Evolutionary conservation across 805 yeast genomes (phyloP).

Genomic region (Wickerhamiella sergipiensis): DNA sequence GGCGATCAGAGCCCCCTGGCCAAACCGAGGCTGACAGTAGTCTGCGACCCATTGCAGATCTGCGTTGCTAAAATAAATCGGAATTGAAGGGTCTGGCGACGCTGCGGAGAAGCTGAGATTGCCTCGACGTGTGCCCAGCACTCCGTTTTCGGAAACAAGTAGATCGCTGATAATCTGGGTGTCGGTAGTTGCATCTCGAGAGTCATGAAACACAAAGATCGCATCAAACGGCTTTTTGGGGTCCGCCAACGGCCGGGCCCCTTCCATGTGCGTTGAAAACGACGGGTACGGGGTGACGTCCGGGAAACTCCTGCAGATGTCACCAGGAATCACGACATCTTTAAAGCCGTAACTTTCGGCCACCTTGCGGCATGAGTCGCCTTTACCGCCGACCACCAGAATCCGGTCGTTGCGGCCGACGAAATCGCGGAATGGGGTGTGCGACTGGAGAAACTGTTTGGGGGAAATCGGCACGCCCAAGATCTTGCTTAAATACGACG

Average conservation of each 20-base stretch:
- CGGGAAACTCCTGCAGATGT: constrained; percentile 76
- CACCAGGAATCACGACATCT: constrained; percentile 70
- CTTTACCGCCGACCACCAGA: constrained; percentile 79
- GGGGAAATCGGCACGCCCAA: constrained; percentile 48
- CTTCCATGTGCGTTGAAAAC: constrained; percentile 55
- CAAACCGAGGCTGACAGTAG: constrained; percentile 67
- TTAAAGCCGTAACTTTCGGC: constrained; percentile 76
- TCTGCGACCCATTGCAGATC: constrained; percentile 92
- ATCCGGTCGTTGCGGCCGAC: constrained; percentile 57
- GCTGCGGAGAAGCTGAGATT: constrained; percentile 26
- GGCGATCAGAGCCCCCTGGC: constrained; percentile 90
- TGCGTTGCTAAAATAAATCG: constrained; percentile 76
- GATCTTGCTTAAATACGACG: constrained; percentile 52
- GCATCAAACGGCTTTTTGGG: constrained; percentile 59
- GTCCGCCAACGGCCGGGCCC: constrained; percentile 41
- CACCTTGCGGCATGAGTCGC: constrained; percentile 69
- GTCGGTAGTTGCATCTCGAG: constrained; percentile 72
- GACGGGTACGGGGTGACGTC: constrained; percentile 75
- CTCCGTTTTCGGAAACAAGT: constrained; percentile 61
- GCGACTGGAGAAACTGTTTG: constrained; percentile 83
- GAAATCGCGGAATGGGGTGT: constrained; percentile 83
- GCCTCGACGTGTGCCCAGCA: constrained; percentile 55
- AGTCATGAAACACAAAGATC: constrained; percentile 79
- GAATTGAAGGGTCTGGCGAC: constrained; percentile 65
- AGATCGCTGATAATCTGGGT: constrained; percentile 79